Conservation (phyloP, 257 asterid species). For the Solanum neorickii region DNA sequence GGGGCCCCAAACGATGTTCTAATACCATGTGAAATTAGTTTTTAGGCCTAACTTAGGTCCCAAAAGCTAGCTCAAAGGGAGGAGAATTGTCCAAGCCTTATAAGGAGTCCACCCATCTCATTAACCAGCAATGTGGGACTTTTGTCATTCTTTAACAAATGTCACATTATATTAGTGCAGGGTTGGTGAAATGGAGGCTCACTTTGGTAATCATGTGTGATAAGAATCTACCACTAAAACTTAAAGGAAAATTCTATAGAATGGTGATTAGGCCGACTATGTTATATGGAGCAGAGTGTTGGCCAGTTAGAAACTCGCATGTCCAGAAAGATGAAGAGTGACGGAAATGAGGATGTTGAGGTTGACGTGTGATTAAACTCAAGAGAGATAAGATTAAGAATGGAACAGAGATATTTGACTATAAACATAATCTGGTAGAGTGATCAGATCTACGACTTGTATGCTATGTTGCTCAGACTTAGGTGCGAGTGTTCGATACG, state of each 20-base stretch:
- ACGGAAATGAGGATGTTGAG: background rate
- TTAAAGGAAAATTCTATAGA: background rate
- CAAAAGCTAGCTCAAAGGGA: no score
- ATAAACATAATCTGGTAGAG: background rate
- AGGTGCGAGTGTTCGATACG: background rate
- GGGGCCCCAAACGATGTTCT: no score
- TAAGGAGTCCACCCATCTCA: no score
- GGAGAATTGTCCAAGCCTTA: no score
- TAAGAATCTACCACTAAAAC: background rate
- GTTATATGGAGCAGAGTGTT: background rate
- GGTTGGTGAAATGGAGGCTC: background rate
- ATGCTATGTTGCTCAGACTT: background rate
- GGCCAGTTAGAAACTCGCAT: background rate
- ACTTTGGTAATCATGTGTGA: background rate
- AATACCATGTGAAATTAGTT: no score
- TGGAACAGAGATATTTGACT: background rate
- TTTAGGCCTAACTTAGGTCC: no score
- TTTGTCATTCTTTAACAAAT: background rate
- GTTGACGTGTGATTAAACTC: background rate
- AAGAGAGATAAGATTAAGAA: background rate
- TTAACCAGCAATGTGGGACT: no score
- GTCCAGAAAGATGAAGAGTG: background rate
- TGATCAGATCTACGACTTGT: background rate
- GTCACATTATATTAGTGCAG: background rate
- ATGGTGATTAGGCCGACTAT: background rate